phyloP scores from a whole-genome alignment of 73 alveolate species.

The Uronychia binucleata region DNA sequence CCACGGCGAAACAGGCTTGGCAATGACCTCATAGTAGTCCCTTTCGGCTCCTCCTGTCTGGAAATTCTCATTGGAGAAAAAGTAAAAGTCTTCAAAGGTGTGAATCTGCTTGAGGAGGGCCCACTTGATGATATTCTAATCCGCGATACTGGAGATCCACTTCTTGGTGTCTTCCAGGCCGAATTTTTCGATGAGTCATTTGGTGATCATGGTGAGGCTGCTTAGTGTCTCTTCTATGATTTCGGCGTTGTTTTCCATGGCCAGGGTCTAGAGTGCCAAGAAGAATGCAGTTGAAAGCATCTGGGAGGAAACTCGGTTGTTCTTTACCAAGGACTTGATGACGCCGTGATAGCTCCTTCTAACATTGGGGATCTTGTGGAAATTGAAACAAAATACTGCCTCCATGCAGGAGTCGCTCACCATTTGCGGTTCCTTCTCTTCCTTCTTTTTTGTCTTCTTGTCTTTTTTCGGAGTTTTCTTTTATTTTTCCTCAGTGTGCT shows the following conservation, averaged over 20 bases:
- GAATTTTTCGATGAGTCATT: not conserved
- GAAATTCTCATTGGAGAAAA: slow-evolving; percentile 30
- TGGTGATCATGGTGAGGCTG: not conserved
- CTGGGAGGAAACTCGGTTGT: not conserved
- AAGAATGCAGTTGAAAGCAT: not conserved
- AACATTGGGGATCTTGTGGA: slow-evolving; percentile 30
- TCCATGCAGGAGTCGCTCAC: not conserved
- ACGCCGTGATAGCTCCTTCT: slow-evolving; percentile 21
- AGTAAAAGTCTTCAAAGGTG: slow-evolving; percentile 31
- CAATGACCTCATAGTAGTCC: slow-evolving; percentile 43
- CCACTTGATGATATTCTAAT: not conserved
- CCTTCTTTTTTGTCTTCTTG: not conserved
- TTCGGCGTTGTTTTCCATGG: slow-evolving; percentile 21
- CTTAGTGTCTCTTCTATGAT: not conserved
- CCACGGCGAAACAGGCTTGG: slow-evolving; percentile 30
- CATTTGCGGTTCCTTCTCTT: not conserved
- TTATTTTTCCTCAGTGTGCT: not conserved
- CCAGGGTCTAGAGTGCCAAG: slow-evolving; percentile 18
- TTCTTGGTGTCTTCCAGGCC: not conserved
- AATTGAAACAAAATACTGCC: slow-evolving; percentile 19
- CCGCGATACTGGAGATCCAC: not conserved
- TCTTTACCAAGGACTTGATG: not conserved
- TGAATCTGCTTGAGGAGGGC: not conserved
- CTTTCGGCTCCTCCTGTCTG: slow-evolving; percentile 4
- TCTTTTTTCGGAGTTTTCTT: slow-evolving; percentile 19